Conservation (phyloP, 2,329 filamentous ascomycete species). For the Sordariomycetes sp. region DNA sequence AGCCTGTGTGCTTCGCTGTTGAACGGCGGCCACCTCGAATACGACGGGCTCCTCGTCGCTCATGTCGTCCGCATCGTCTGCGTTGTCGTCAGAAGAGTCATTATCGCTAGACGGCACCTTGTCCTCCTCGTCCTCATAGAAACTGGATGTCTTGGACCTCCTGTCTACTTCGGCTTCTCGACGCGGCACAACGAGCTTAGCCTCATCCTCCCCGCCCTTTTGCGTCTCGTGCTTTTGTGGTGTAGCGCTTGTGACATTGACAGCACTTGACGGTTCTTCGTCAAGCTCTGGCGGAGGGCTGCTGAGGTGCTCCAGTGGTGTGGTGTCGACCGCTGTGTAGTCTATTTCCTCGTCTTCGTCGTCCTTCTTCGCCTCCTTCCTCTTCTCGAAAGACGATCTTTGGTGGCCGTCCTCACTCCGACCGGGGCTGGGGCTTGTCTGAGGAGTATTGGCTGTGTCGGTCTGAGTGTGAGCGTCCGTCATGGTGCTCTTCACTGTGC, state of each 20-base stretch:
- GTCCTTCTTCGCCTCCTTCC: conserved; percentile 8
- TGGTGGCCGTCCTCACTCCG: conserved; percentile 43
- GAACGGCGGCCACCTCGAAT: conserved; percentile 55
- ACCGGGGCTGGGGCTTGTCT: conserved; percentile 44
- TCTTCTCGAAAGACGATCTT: conserved; percentile 27
- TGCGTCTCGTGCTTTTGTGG: too few relatives aligned
- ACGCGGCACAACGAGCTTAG: background rate
- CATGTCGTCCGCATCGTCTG: conserved; percentile 36
- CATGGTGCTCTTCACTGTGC: conserved; percentile 59
- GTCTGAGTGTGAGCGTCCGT: conserved; percentile 63
- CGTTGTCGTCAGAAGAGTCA: conserved; percentile 23
- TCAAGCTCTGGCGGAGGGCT: conserved; percentile 8
- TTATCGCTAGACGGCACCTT: conserved; percentile 5
- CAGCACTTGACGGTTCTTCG: conserved; percentile 8
- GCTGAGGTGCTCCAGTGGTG: conserved; percentile 37
- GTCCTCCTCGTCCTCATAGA: conserved; percentile 14
- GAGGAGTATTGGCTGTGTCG: conserved; percentile 35
- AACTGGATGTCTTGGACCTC: conserved; percentile 14
- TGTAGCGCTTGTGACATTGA: background rate
- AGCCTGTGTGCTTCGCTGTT: conserved; percentile 45
- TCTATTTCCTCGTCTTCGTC: conserved; percentile 47
- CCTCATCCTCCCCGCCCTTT: background rate
- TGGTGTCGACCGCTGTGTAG: conserved; percentile 49
- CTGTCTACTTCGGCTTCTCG: conserved; percentile 14
- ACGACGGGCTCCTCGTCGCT: conserved; percentile 54